Percentiles rank a stretch among this genome's conserved stretches.
phyloP scores from a whole-genome alignment of 257 asterid genomes.

The Nicotiana sylvestris region DNA sequence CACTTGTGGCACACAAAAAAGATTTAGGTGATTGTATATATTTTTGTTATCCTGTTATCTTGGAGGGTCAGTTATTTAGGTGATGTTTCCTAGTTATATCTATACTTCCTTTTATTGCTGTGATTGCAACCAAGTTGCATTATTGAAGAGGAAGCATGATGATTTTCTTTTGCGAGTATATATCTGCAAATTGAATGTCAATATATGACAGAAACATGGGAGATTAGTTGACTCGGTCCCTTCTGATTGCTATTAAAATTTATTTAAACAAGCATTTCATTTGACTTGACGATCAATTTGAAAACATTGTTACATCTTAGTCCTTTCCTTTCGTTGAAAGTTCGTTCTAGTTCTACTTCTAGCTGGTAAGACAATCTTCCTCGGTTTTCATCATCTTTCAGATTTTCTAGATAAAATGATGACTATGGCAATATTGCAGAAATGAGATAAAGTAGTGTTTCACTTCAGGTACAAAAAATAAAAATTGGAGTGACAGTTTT shows the following conservation, averaged over 20 bases:
- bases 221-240: neutral
- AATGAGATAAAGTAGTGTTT: neutral
- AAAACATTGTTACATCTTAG: neutral
- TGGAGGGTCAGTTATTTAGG: neutral
- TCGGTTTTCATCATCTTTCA: neutral
- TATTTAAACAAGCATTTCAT: neutral
- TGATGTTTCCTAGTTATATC: neutral
- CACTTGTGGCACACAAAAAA: conserved; percentile 75
- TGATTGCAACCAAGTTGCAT: neutral
- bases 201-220: neutral
- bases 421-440: neutral
- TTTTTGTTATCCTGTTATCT: conserved; percentile 7
- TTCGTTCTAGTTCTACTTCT: neutral
- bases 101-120: neutral
- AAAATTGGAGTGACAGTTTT: neutral
- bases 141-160: neutral
- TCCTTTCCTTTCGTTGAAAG: neutral
- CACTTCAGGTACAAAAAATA: neutral
- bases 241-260: neutral
- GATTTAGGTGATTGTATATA: conserved; percentile 55
- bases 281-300: neutral
- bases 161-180: neutral
- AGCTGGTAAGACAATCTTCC: neutral
- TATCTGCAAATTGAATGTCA: neutral
- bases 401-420: neutral